These are phyloP conservation scores for Leishmania amazonensis DNA, from an alignment of 208 protist genomes.

Conservation along the genomic window DNA sequence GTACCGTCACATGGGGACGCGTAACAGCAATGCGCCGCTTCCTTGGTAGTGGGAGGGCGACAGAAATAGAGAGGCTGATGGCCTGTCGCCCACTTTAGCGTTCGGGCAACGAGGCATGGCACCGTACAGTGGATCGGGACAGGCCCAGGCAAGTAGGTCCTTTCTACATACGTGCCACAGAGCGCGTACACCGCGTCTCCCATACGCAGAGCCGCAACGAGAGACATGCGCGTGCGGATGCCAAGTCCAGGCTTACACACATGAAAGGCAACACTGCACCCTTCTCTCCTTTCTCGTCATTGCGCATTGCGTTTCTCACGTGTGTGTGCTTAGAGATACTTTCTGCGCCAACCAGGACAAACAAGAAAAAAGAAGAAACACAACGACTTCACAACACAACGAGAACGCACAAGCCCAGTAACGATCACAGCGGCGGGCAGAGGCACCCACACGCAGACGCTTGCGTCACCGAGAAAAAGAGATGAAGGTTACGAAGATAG, in stretches of 20 bases:
- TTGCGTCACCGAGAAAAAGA: neutral
- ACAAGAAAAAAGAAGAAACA: neutral
- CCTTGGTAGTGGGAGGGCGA: neutral
- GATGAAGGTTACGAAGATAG: neutral
- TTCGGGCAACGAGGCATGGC: neutral
- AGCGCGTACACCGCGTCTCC: neutral
- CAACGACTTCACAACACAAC: neutral
- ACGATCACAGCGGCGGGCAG: neutral
- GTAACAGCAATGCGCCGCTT: neutral
- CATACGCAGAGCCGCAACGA: neutral
- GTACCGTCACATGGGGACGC: no score
- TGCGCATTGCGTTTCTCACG: neutral
- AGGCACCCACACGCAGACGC: neutral
- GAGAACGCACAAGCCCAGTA: neutral
- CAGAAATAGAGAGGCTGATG: neutral
- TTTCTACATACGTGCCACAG: neutral
- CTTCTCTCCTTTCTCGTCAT: neutral
- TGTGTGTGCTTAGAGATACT: neutral
- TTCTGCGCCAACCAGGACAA: neutral
- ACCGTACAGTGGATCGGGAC: neutral
- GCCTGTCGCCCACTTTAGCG: neutral
- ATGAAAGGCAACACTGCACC: neutral
- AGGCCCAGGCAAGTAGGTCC: neutral
- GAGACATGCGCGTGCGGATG: neutral
- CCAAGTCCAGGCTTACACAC: neutral